Base-by-base conservation (phyloP, 2,329 filamentous ascomycete species). In the Neoscytalidium dimidiatum region DNA sequence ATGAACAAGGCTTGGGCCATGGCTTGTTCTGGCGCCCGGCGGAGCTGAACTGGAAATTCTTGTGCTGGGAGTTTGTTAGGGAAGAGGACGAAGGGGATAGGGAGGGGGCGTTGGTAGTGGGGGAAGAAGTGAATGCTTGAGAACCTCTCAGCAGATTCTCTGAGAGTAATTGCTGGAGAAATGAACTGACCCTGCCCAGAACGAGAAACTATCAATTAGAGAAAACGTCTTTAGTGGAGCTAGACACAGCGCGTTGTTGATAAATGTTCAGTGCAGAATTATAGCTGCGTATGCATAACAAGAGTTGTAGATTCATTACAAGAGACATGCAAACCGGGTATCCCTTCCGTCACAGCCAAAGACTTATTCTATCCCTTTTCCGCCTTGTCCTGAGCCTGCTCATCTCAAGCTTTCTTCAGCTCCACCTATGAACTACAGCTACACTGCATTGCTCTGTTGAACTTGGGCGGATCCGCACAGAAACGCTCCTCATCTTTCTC, bases 21-120 rank as follows among this genome's bases (percentile, higher is more conserved):
- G 87, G 87, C 19, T 77, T 90, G 43, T 88, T 88, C 76, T 89
- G 87, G 87, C 82, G 86, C 58, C 84, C 85, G 65, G 83, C 84
- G 71, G 91, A 94, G 80, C 82, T 95, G 73, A 95, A 95, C 80
- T 94, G 92, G 92, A 92, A 91, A 76, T 85, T 94, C 75, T 80
- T 94, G 73, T 90, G 88, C 62, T 94, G 91, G 91, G 89, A 93
- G 75, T 92, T 87, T 84, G 85, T 72, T 31, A 68, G 69, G 60
- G 69, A 71, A 1, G 70, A 66, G 19, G 64, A 52, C 17, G 61
- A 46, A 26, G 49, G 19, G 1, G 3, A 38, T 1, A 19, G 23
- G 7, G 13, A 26, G n/a, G 19, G 14, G 19, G 19, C 29, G 13
- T 5, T 51, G 14, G n/a, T 23, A 26, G 26, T 63, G 19, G 35